Evolutionary conservation across 768 basidiomycete species (phyloP), one percentile per base, ranked within the genome.

Genomic region (Russula lepida): DNA sequence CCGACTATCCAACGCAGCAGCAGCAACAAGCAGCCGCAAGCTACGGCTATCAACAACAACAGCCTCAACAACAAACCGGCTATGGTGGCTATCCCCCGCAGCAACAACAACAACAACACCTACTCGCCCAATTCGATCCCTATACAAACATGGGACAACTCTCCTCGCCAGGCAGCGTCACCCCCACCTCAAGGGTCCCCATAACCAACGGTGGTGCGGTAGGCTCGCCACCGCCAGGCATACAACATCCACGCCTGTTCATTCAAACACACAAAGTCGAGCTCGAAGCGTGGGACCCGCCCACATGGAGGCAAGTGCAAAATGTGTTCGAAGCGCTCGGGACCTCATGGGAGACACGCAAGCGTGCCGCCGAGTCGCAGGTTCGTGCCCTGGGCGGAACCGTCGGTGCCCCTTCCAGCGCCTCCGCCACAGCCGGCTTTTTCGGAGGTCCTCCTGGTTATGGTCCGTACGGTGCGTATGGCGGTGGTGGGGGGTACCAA

Each of bases 191-290:
- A 19, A 30, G 9, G 19, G 3, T 23, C 37, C 15, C 49, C 25
- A 25, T 39, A 5, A 30, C 51, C 21, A 51, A 33, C 17, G 46
- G 62, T 23, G 54, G 44, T 6, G 52, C 46, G 4, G 19, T 56
- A 5, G 50, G 62, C 25, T 39, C 62, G 5, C 47, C 58, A 1
- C 66, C 65, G 7, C 70, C 73, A 2, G 72, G 78, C 8, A 73
- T 79, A 27, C 76, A 74, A 27, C 89, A 92, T 66, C 89, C 89
- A 0, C 81, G 86, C 43, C 81, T 88, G 48, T 81, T 78, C 64
- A 82, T 91, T 57, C 83, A 82, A 48, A 71, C 72, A 3, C 81
- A 89, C 70, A 90, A 89, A 65, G 68, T 75, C 0, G 82, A 84
- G 69, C 76, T 92, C 28, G 89, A 70, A 58, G 49, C 56, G n/a